These are phyloP conservation scores for Blastobotrys elegans DNA, from an alignment of 1,139 yeast genomes.

Conservation along the genomic window DNA sequence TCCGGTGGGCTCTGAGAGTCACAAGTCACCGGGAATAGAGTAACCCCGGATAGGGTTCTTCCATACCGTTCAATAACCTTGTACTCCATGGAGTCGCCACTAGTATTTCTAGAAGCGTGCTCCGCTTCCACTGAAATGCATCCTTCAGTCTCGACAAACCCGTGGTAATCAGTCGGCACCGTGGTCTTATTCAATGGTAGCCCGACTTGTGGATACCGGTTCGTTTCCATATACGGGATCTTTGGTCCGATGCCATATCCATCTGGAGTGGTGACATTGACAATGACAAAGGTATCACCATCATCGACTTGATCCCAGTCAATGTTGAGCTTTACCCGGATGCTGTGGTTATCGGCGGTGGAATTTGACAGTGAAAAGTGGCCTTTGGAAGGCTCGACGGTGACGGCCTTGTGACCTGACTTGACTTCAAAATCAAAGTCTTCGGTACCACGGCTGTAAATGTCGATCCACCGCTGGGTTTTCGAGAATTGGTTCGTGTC, in stretches of 20 bases:
- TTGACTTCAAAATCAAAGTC: background rate
- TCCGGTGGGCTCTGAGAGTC: conserved; percentile 14
- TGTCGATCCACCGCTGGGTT: conserved; percentile 15
- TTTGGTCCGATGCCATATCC: background rate
- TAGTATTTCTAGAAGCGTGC: conserved; percentile 13
- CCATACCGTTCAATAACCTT: conserved; percentile 16
- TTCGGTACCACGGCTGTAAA: conserved; percentile 15
- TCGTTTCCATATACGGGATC: background rate
- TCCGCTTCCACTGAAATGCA: conserved; percentile 16
- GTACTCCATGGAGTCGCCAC: conserved; percentile 14
- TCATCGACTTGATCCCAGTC: background rate
- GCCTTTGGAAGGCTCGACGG: background rate
- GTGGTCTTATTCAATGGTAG: conserved; percentile 13
- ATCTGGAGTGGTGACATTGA: background rate
- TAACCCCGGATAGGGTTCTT: conserved; percentile 20
- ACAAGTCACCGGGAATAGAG: conserved; percentile 17
- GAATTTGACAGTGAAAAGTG: background rate
- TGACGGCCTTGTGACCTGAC: conserved; percentile 8
- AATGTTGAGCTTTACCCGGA: background rate
- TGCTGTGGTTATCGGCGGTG: background rate
- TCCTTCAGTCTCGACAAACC: conserved; percentile 21
- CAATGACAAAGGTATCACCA: background rate
- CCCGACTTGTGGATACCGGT: background rate
- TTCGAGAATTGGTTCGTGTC: conserved; percentile 16
- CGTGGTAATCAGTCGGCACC: conserved; percentile 16